These are phyloP conservation scores for Coniella vitis DNA, from an alignment of 2,329 filamentous ascomycete species.

Conservation along the genomic window DNA sequence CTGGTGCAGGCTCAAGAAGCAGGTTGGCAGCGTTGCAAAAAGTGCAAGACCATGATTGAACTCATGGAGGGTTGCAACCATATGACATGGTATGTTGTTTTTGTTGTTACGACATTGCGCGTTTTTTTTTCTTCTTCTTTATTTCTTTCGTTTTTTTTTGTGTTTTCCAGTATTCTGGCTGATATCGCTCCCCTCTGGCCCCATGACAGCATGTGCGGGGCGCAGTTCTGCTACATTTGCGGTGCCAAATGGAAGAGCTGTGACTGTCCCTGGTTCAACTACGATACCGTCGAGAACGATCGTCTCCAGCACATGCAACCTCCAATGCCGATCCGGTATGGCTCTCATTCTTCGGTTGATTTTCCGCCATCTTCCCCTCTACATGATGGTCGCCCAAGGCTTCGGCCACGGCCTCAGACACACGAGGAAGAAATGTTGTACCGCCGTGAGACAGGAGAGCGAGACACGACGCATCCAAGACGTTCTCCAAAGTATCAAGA, in stretches of 20 bases:
- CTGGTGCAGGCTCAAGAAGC: slow-evolving; percentile 58
- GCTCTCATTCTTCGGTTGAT: slow-evolving; percentile 6
- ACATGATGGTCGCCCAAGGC: slow-evolving; percentile 25
- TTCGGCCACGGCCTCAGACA: slow-evolving; percentile 25
- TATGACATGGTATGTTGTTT: slow-evolving; percentile 66
- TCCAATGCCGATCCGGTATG: slow-evolving; percentile 26
- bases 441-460: slow-evolving; percentile 39
- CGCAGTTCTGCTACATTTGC: slow-evolving; percentile 84
- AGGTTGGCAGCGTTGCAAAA: slow-evolving; percentile 71
- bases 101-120: too few relatives aligned
- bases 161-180: background rate
- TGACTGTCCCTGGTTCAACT: slow-evolving; percentile 74
- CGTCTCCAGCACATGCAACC: slow-evolving; percentile 46
- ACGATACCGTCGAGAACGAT: slow-evolving; percentile 48
- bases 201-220: slow-evolving; percentile 58
- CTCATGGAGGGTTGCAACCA: slow-evolving; percentile 80
- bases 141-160: background rate
- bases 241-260: slow-evolving; percentile 77
- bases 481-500: slow-evolving; percentile 30
- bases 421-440: slow-evolving; percentile 43
- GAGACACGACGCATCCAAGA: slow-evolving; percentile 35
- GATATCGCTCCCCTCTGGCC: background rate
- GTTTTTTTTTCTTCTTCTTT: background rate
- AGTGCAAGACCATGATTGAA: slow-evolving; percentile 68
- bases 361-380: slow-evolving; percentile 24